phyloP scores from a whole-genome alignment of 305 asterid species.

The Salvia sclarea region DNA sequence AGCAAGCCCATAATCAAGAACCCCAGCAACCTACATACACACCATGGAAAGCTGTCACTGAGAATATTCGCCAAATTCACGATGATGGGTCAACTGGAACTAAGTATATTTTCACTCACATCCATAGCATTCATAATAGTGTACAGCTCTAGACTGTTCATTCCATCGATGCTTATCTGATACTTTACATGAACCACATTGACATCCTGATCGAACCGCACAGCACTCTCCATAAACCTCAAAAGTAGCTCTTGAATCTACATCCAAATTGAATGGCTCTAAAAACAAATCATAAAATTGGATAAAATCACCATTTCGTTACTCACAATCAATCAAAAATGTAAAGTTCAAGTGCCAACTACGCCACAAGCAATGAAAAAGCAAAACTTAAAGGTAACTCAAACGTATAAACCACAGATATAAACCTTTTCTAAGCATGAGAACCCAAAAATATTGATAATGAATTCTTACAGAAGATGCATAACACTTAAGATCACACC shows the following conservation, averaged over 20 bases:
- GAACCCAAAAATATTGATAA: background rate
- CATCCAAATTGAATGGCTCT: constrained; percentile 63
- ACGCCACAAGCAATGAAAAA: constrained; percentile 13
- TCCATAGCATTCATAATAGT: constrained; percentile 79
- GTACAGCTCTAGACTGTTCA: constrained; percentile 60
- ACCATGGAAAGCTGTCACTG: constrained; percentile 19
- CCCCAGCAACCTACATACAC: constrained; percentile 62
- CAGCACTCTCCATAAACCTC: constrained; percentile 70
- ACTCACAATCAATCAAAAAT: constrained; percentile 22
- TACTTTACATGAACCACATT: constrained; percentile 54
- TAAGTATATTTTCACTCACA: constrained; percentile 49
- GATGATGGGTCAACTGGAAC: constrained; percentile 17
- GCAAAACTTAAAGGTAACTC: constrained; percentile 4
- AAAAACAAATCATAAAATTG: constrained; percentile 51
- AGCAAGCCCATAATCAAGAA: constrained; percentile 79
- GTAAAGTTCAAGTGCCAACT: constrained; percentile 23
- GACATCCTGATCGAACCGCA: constrained; percentile 60
- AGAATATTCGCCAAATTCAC: constrained; percentile 4
- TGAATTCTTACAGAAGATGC: background rate
- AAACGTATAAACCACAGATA: constrained; percentile 7
- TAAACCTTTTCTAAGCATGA: constrained; percentile 1
- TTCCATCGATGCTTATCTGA: constrained; percentile 44
- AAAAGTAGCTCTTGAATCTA: constrained; percentile 78
- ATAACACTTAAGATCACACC: constrained; percentile 1
- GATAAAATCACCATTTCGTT: constrained; percentile 35